Evolutionary conservation across 148 eudicot genomes (phyloP).

Genomic region (Amaranthus palmeri): DNA sequence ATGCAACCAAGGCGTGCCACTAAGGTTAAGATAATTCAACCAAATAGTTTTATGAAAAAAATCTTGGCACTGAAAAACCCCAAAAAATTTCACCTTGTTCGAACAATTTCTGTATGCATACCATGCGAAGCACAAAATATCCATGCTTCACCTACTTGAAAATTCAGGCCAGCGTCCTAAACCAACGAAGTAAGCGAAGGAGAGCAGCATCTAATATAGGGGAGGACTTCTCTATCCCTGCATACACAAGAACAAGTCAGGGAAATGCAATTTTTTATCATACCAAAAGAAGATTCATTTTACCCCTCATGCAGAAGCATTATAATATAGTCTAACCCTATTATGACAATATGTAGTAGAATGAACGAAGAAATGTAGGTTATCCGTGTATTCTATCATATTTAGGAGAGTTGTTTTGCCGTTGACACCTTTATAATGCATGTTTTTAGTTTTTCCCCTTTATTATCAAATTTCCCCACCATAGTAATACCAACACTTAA

Average conservation of each 20-base stretch:
- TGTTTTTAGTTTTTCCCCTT: too few relatives aligned
- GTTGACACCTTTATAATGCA: too few relatives aligned
- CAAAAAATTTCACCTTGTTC: conserved; percentile 14
- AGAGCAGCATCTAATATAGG: conserved; percentile 73
- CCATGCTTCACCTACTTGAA: conserved; percentile 2
- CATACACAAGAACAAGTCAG: conserved; percentile 1
- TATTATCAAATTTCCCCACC: too few relatives aligned
- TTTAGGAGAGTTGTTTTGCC: too few relatives aligned
- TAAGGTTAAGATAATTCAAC: too few relatives aligned
- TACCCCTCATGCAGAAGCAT: too few relatives aligned
- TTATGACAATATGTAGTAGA: background rate
- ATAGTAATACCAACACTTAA: too few relatives aligned
- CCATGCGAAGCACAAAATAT: background rate
- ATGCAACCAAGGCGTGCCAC: too few relatives aligned
- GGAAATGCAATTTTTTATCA: background rate
- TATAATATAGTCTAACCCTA: too few relatives aligned
- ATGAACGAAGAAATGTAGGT: background rate
- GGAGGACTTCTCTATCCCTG: conserved; percentile 79
- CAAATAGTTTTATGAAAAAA: background rate
- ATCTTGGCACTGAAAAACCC: background rate
- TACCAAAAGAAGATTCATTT: background rate
- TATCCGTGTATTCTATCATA: background rate
- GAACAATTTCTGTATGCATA: background rate
- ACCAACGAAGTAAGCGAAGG: conserved; percentile 84
- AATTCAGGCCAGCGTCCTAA: conserved; percentile 77